These are phyloP conservation scores for Rutstroemia sp. DNA, from an alignment of 2,329 filamentous ascomycete species.

Conservation along the genomic window DNA sequence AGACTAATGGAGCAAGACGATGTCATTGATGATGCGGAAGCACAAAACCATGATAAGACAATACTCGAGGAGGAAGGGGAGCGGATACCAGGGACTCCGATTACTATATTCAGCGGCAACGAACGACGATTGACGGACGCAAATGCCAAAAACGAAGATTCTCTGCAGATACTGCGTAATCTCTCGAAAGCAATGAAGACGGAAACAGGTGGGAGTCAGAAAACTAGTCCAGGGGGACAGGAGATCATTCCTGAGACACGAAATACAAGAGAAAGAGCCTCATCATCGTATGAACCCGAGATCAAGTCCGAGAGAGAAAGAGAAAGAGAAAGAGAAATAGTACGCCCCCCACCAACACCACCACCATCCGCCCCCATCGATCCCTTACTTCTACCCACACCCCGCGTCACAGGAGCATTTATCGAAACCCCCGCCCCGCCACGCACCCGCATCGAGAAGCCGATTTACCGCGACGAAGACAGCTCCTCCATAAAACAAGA, in stretches of 20 bases:
- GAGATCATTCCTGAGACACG: conserved; percentile 20
- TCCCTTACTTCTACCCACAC: conserved; percentile 22
- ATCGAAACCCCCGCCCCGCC: conserved; percentile 30
- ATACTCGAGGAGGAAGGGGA: conserved; percentile 23
- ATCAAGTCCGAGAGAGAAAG: background rate
- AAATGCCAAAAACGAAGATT: conserved; percentile 8
- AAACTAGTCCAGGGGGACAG: conserved; percentile 6
- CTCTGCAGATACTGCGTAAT: conserved; percentile 6
- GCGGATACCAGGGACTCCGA: conserved; percentile 13
- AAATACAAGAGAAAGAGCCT: conserved; percentile 21
- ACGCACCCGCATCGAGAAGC: conserved; percentile 1
- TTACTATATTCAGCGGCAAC: conserved; percentile 16
- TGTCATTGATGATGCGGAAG: conserved; percentile 5
- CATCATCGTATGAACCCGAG: conserved; percentile 24
- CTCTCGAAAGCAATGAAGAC: conserved; percentile 6
- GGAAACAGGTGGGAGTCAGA: conserved; percentile 1
- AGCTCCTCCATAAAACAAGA: background rate
- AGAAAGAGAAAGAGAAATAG: conserved; percentile 13
- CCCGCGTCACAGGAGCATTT: conserved; percentile 26
- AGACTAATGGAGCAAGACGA: conserved; percentile 1
- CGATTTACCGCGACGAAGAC: background rate
- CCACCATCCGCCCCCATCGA: conserved; percentile 13
- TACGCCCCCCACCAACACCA: conserved; percentile 15
- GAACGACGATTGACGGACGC: background rate
- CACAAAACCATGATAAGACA: conserved; percentile 16